These are phyloP conservation scores for Strobilomyces echinocephalus DNA, from an alignment of 768 basidiomycete genomes.

Conservation along the genomic window DNA sequence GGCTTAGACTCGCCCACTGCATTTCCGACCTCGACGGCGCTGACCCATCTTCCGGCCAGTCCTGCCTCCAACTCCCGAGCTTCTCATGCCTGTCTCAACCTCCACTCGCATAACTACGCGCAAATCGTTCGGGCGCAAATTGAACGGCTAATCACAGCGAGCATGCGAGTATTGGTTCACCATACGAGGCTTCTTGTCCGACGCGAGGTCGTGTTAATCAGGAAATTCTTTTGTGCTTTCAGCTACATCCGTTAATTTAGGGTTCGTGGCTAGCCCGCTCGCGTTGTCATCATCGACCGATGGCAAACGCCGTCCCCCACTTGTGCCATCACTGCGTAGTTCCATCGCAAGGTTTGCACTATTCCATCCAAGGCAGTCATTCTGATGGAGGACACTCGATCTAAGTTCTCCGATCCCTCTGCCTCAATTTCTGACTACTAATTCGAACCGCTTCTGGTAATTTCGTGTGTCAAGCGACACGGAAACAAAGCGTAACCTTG, in stretches of 20 bases:
- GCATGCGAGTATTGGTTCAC: conserved; percentile 7
- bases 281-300: conserved; percentile 15
- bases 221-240: conserved; percentile 23
- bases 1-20: neutral
- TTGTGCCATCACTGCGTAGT: neutral
- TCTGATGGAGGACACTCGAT: conserved; percentile 19
- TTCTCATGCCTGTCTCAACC: conserved; percentile 8
- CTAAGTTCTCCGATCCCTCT: conserved; percentile 15
- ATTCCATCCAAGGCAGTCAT: conserved; percentile 16
- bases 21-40: conserved; percentile 24
- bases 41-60: conserved; percentile 8
- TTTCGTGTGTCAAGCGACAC: conserved; percentile 4
- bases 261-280: conserved; percentile 17
- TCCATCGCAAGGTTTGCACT: conserved; percentile 10
- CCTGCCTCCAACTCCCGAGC: conserved; percentile 4
- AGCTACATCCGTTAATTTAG: conserved; percentile 30
- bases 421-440: neutral
- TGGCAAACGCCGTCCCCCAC: conserved; percentile 23
- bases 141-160: conserved; percentile 13
- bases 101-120: conserved; percentile 3
- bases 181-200: conserved; percentile 16
- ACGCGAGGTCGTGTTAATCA: conserved; percentile 23
- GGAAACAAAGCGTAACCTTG: conserved; percentile 6
- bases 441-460: neutral
- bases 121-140: conserved; percentile 17